Conservation (phyloP, 805 yeast genomes). For the Myxozyma neotropica region DNA sequence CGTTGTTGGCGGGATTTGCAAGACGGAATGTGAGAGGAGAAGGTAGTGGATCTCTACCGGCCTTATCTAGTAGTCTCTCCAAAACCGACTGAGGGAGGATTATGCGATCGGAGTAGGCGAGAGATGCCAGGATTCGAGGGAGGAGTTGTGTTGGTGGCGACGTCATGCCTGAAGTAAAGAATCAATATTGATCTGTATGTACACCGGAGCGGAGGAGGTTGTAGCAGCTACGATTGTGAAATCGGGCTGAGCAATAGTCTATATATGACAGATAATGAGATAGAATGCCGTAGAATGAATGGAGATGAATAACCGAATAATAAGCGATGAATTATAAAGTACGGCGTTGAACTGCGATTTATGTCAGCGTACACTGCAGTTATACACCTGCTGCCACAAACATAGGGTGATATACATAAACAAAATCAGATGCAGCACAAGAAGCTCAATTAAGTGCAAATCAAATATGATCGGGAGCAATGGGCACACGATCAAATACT, state of each 20-base stretch:
- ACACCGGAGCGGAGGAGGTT: no score
- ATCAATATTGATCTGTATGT: not conserved
- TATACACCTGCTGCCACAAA: no score
- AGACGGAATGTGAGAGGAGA: constrained; percentile 48
- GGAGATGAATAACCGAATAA: not conserved
- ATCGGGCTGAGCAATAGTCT: no score
- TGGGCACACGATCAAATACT: not conserved
- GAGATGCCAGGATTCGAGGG: constrained; percentile 11
- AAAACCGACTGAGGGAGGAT: constrained; percentile 35
- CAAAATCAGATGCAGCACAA: no score
- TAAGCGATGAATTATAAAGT: not conserved
- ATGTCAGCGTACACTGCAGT: no score
- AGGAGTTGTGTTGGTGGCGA: constrained; percentile 1
- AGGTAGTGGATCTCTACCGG: constrained; percentile 36
- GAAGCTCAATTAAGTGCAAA: no score
- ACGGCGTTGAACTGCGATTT: no score
- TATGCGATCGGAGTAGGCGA: constrained; percentile 33
- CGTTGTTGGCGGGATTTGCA: constrained; percentile 35
- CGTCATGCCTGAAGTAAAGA: not conserved
- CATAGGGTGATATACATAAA: no score
- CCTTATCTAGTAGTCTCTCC: constrained; percentile 26
- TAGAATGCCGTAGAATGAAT: not conserved
- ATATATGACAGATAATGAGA: not conserved
- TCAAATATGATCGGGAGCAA: no score
- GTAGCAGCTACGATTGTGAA: no score